Percentiles rank a stretch among this genome's conserved stretches.
phyloP scores from a whole-genome alignment of 2,329 filamentous ascomycete species.

The Bipolaris bicolor region DNA sequence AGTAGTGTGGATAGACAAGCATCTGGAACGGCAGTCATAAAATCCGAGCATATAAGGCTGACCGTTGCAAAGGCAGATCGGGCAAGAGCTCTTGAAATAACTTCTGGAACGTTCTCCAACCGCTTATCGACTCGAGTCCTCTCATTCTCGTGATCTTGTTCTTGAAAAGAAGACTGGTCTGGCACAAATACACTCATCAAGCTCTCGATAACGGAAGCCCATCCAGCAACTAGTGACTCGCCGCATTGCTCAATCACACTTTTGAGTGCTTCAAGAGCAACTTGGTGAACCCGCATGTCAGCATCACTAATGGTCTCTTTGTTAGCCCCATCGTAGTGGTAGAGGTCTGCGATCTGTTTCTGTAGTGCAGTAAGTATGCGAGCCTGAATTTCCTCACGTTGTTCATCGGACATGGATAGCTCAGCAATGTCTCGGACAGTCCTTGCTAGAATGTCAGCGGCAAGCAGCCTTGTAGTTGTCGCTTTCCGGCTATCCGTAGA shows the following conservation, averaged over 20 bases:
- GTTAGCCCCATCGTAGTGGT: constrained; percentile 56
- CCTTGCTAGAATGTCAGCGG: constrained; percentile 58
- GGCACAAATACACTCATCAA: constrained; percentile 76
- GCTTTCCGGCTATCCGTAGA: constrained; percentile 49
- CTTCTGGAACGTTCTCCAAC: constrained; percentile 22
- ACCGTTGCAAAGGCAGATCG: constrained; percentile 86
- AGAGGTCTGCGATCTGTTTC: constrained; percentile 65
- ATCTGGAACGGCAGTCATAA: constrained; percentile 74
- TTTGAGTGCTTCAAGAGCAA: constrained; percentile 79
- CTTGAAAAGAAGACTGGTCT: background rate
- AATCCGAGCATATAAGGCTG: constrained; percentile 94
- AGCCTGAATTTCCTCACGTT: constrained; percentile 66
- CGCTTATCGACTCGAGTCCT: background rate
- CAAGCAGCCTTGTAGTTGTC: constrained; percentile 54
- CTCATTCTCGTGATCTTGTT: background rate
- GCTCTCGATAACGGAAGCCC: constrained; percentile 84
- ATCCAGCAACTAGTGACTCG: constrained; percentile 80
- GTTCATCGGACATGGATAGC: constrained; percentile 57
- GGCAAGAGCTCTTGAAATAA: constrained; percentile 74
- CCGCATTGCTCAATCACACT: constrained; percentile 86
- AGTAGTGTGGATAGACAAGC: constrained; percentile 78
- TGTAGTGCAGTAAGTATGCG: constrained; percentile 72
- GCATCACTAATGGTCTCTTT: constrained; percentile 65
- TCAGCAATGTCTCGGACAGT: constrained; percentile 56
- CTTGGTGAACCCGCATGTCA: constrained; percentile 80